A percentile compares a stretch with the other conserved stretches of the same genome.
Evolutionary conservation across 176 grass and related monocot species (phyloP).

Genomic region (Phoenix dactylifera): DNA sequence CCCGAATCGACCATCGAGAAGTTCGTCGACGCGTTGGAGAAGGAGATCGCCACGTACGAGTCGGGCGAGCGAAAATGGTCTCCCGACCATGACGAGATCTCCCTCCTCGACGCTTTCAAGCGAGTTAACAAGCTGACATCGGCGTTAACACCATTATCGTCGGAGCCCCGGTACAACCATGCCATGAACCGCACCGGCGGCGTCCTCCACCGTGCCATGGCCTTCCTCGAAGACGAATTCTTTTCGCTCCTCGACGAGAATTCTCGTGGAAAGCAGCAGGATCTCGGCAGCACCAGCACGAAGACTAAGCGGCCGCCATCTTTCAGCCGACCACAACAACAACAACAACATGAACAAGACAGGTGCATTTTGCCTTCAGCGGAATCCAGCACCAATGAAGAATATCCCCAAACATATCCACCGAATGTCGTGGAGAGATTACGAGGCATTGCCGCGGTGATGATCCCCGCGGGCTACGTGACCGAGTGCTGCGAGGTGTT

Average conservation of each 20-base stretch:
- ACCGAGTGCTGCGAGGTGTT: slow-evolving; percentile 81
- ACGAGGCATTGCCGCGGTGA: slow-evolving; percentile 35
- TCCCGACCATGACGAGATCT: slow-evolving; percentile 18
- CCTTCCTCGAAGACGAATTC: slow-evolving; percentile 89
- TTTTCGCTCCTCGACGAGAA: slow-evolving; percentile 37
- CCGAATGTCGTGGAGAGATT: slow-evolving; percentile 41
- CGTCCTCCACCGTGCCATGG: slow-evolving; percentile 62
- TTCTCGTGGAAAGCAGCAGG: neutral
- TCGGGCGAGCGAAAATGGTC: slow-evolving; percentile 46
- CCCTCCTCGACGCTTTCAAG: slow-evolving; percentile 39
- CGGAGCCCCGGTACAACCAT: slow-evolving; percentile 25
- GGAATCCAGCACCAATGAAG: neutral
- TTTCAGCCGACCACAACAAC: slow-evolving; percentile 22
- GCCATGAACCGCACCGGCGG: slow-evolving; percentile 48
- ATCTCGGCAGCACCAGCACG: slow-evolving; percentile 21
- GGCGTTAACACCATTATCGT: slow-evolving; percentile 11
- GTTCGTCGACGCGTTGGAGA: neutral
- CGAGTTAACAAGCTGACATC: slow-evolving; percentile 31
- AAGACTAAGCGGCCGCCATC: slow-evolving; percentile 33
- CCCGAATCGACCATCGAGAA: neutral
- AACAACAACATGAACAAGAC: slow-evolving; percentile 28
- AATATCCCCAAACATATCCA: slow-evolving; percentile 16
- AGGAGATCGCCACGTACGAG: slow-evolving; percentile 37
- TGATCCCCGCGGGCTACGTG: slow-evolving; percentile 52
- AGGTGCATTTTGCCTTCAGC: slow-evolving; percentile 24